phyloP scores from a whole-genome alignment of 2,329 filamentous ascomycete genomes.

The Talaromyces marneffei region DNA sequence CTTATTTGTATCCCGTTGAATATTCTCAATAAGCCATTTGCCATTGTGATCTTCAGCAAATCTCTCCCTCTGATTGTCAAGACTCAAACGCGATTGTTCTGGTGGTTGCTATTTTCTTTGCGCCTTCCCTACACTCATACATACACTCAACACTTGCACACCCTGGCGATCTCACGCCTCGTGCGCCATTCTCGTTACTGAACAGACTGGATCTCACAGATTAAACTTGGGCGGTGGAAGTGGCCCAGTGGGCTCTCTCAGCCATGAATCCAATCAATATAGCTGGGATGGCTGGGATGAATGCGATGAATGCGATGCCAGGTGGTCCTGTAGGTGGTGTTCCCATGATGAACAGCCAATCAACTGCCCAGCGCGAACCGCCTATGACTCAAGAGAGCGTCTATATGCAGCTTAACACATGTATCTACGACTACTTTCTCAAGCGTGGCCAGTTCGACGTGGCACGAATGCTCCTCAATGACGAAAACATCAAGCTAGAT shows the following conservation, averaged over 20 bases:
- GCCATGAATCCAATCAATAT: conserved; percentile 53
- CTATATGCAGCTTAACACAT: conserved; percentile 52
- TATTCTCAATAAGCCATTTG: not conserved
- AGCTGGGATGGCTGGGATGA: conserved; percentile 53
- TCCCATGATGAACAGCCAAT: conserved; percentile 51
- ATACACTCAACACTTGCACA: not conserved
- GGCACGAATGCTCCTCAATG: conserved; percentile 66
- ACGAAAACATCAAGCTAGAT: conserved; percentile 57
- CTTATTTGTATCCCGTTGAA: not conserved
- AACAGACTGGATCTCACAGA: conserved; percentile 22
- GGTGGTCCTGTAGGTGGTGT: conserved; percentile 54
- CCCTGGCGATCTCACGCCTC: not conserved
- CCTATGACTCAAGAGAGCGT: conserved; percentile 23
- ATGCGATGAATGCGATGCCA: conserved; percentile 50
- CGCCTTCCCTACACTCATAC: not conserved
- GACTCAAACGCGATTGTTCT: not conserved
- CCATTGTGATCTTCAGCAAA: not conserved
- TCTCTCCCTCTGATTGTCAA: not conserved
- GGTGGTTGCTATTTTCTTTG: not conserved
- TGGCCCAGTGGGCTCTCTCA: conserved; percentile 31
- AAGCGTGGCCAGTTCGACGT: conserved; percentile 78
- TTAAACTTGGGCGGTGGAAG: conserved; percentile 27
- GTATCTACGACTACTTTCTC: conserved; percentile 71
- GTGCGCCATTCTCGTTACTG: conserved; percentile 14
- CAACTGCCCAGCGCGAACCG: conserved; percentile 37